phyloP scores from a whole-genome alignment of 1,139 yeast genomes.

The Hansenula lynferdii region DNA sequence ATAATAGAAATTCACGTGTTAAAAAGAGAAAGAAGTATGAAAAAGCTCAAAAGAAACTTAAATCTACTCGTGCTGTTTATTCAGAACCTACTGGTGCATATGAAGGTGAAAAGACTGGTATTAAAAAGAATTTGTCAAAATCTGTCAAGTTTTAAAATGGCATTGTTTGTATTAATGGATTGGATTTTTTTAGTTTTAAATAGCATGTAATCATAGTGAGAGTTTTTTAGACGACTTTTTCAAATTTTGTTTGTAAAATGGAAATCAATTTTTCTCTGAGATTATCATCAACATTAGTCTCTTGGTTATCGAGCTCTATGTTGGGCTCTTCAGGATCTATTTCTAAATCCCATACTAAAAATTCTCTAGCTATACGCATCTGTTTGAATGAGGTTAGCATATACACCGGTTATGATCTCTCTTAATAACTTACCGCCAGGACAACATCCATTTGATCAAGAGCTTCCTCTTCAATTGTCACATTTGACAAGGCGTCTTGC shows the following conservation, averaged over 20 bases:
- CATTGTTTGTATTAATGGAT: no score
- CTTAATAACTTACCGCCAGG: slow-evolving; percentile 4
- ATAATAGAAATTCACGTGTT: slow-evolving; percentile 91
- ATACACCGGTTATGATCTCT: no score
- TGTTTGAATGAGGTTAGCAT: not conserved
- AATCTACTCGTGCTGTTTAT: slow-evolving; percentile 85
- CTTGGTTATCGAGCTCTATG: no score
- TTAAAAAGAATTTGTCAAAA: slow-evolving; percentile 84
- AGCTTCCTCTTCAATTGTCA: not conserved
- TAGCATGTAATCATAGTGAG: no score
- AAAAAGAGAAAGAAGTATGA: slow-evolving; percentile 98
- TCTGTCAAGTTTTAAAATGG: slow-evolving; percentile 81
- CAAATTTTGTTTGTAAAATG: not conserved
- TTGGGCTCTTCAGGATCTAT: slow-evolving; percentile 12
- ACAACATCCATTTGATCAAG: not conserved
- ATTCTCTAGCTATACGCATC: slow-evolving; percentile 22
- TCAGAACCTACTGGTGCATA: slow-evolving; percentile 78
- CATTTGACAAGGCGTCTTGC: not conserved
- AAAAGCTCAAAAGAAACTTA: slow-evolving; percentile 89
- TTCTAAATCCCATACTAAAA: slow-evolving; percentile 28
- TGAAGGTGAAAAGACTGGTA: slow-evolving; percentile 96
- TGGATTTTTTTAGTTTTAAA: no score
- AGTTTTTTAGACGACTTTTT: no score
- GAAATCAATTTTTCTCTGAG: not conserved
- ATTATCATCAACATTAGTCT: not conserved